Evolutionary conservation across 129 eudicot species (phyloP).

Genomic region (Centaurea solstitialis): DNA sequence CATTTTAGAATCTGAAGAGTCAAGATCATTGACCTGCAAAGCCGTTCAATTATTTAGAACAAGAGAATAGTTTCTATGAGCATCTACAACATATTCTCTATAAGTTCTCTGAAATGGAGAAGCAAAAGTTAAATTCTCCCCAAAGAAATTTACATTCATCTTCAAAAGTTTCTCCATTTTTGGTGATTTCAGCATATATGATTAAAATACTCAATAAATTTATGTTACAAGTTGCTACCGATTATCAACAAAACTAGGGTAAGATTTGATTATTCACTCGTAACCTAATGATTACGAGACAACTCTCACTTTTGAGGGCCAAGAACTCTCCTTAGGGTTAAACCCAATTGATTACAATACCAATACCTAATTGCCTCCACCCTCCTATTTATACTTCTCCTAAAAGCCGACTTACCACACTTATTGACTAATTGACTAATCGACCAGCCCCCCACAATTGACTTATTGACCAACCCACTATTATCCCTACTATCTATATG

Average conservation of each 20-base stretch:
- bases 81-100: neutral
- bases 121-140: neutral
- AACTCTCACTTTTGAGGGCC: too few relatives aligned
- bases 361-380: too few relatives aligned
- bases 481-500: too few relatives aligned
- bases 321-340: too few relatives aligned
- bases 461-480: too few relatives aligned
- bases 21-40: slow-evolving; percentile 63
- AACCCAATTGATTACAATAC: too few relatives aligned
- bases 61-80: neutral
- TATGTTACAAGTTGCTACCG: neutral
- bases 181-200: neutral
- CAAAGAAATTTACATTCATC: neutral
- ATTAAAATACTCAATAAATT: neutral
- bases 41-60: slow-evolving; percentile 22
- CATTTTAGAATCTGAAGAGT: slow-evolving; percentile 53
- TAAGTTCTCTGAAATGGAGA: neutral
- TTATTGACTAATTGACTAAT: too few relatives aligned
- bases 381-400: too few relatives aligned
- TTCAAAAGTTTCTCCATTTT: neutral
- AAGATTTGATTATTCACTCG: too few relatives aligned
- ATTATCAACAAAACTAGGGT: neutral
- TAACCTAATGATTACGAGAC: too few relatives aligned
- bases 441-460: too few relatives aligned
- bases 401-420: too few relatives aligned